These are phyloP conservation scores for Penicillium coprophilum DNA, from an alignment of 495 filamentous ascomycete genomes.

Conservation along the genomic window DNA sequence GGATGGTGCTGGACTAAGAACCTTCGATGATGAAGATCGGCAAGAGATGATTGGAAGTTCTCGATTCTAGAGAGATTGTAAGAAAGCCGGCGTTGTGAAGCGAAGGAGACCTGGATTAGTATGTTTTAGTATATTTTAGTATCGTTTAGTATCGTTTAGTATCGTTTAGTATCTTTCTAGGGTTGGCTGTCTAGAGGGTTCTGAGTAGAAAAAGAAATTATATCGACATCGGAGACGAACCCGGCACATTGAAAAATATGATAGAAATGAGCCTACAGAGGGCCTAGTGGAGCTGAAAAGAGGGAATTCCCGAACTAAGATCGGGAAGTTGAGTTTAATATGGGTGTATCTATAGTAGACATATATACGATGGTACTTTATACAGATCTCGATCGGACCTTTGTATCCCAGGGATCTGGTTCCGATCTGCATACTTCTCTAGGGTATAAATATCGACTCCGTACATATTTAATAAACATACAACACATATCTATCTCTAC, in stretches of 20 bases:
- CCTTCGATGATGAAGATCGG: constrained; percentile 16
- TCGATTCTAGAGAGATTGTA: not conserved
- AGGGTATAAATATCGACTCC: not conserved
- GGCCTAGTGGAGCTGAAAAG: not conserved
- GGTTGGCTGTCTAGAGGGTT: too few relatives aligned
- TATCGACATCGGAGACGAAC: too few relatives aligned
- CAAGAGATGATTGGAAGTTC: constrained; percentile 7
- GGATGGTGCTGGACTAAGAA: not conserved
- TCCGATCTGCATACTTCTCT: constrained; percentile 13
- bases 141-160: too few relatives aligned
- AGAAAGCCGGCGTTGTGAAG: not conserved
- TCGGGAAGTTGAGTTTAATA: not conserved
- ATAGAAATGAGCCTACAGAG: too few relatives aligned
- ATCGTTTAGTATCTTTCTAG: too few relatives aligned
- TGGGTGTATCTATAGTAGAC: not conserved
- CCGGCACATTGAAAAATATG: too few relatives aligned
- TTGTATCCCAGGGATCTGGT: constrained; percentile 21
- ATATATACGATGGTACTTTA: not conserved
- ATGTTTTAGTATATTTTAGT: too few relatives aligned
- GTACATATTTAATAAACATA: too few relatives aligned
- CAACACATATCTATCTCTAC: too few relatives aligned
- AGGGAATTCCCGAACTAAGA: too few relatives aligned
- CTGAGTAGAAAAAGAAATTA: too few relatives aligned
- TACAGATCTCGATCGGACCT: not conserved
- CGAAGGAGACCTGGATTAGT: not conserved